phyloP scores from a whole-genome alignment of 129 eudicot genomes.

The Centaurea solstitialis region DNA sequence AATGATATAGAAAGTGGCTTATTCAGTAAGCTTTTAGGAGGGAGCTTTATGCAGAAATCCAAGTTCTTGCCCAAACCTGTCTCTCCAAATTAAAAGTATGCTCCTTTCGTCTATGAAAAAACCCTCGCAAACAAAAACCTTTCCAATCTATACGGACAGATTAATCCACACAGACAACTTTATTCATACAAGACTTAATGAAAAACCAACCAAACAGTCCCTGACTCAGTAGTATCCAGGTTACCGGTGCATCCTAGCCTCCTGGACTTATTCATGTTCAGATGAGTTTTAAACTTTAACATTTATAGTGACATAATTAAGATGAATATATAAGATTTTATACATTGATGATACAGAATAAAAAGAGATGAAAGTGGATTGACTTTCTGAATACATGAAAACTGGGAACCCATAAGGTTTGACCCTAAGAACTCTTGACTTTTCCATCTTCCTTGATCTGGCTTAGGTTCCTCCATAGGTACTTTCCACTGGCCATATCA shows the following conservation, averaged over 20 bases:
- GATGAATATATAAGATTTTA: conserved; percentile 12
- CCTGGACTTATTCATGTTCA: neutral
- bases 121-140: no score
- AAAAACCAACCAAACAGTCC: neutral
- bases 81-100: no score
- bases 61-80: no score
- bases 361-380: conserved; percentile 13
- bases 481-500: conserved; percentile 88
- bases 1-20: no score
- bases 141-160: no score
- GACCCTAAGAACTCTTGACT: conserved; percentile 35
- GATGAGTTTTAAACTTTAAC: conserved; percentile 1
- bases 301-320: conserved; percentile 1
- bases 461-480: conserved; percentile 70
- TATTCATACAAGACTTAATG: no score
- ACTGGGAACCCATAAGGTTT: conserved; percentile 12
- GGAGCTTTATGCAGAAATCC: no score
- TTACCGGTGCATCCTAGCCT: neutral
- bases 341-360: conserved; percentile 30
- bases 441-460: conserved; percentile 45
- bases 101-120: no score
- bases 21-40: no score
- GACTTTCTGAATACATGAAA: conserved; percentile 28
- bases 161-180: no score
- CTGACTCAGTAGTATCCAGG: neutral